These are phyloP conservation scores for Stevia rebaudiana DNA, from an alignment of 140 eudicot genomes.

Conservation along the genomic window DNA sequence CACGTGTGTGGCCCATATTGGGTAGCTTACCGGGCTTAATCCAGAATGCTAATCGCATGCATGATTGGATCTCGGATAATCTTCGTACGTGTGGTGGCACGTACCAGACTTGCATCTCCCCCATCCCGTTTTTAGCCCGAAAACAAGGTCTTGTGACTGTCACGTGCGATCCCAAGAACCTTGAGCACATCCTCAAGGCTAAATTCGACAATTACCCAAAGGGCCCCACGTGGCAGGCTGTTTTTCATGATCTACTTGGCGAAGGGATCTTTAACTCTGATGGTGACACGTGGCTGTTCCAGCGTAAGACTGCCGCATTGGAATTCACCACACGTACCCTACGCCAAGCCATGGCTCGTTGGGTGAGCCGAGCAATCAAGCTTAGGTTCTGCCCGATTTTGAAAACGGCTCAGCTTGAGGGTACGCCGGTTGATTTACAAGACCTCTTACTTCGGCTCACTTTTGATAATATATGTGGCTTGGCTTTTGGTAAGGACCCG, in stretches of 20 bases:
- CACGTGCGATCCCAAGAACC: slow-evolving; percentile 86
- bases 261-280: slow-evolving; percentile 88
- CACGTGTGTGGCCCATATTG: slow-evolving; percentile 76
- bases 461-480: slow-evolving; percentile 84
- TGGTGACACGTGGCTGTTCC: slow-evolving; percentile 97
- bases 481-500: slow-evolving; percentile 84
- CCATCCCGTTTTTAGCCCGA: slow-evolving; percentile 72
- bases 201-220: slow-evolving; percentile 90
- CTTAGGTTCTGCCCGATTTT: slow-evolving; percentile 63
- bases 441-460: slow-evolving; percentile 86
- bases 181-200: slow-evolving; percentile 73
- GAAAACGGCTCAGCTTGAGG: slow-evolving; percentile 57
- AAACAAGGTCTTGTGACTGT: slow-evolving; percentile 93
- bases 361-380: slow-evolving; percentile 93
- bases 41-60: slow-evolving; percentile 65
- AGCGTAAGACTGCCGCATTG: slow-evolving; percentile 95
- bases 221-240: slow-evolving; percentile 96
- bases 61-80: slow-evolving; percentile 93
- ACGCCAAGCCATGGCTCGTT: slow-evolving; percentile 93
- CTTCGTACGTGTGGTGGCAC: slow-evolving; percentile 90
- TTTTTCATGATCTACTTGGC: slow-evolving; percentile 85
- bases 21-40: slow-evolving; percentile 88
- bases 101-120: slow-evolving; percentile 79
- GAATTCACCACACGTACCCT: slow-evolving; percentile 92
- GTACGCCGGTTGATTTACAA: slow-evolving; percentile 70